Conservation (phyloP, 116 monocot species). For the Papilionanthe hybrid region DNA sequence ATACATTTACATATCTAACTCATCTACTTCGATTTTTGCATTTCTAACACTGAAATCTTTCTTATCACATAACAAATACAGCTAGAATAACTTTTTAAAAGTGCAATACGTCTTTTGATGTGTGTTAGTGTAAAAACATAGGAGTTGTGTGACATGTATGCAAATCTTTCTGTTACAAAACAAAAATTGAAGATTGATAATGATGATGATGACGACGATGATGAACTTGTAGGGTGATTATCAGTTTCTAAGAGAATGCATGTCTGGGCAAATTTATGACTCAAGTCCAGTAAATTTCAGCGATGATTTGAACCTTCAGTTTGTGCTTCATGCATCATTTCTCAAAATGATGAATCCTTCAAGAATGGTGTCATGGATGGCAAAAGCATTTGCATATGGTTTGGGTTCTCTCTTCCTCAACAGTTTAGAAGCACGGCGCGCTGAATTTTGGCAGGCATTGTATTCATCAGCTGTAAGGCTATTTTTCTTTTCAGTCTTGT, state of each 20-base stretch:
- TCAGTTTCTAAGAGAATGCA: slow-evolving; percentile 36
- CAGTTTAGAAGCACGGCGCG: slow-evolving; percentile 66
- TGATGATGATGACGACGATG: not conserved
- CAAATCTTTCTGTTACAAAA: not conserved
- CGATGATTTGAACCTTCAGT: slow-evolving; percentile 34
- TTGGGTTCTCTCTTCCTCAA: slow-evolving; percentile 44
- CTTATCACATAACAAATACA: no score
- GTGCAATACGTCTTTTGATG: no score
- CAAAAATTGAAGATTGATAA: not conserved
- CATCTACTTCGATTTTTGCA: no score
- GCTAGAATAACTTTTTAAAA: no score
- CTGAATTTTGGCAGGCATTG: slow-evolving; percentile 76
- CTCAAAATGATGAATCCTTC: slow-evolving; percentile 35
- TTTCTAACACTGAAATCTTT: no score
- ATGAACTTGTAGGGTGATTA: slow-evolving; percentile 30
- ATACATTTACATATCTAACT: no score
- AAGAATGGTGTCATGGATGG: slow-evolving; percentile 64
- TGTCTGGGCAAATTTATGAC: slow-evolving; percentile 47
- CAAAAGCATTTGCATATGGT: slow-evolving; percentile 64
- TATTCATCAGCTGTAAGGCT: slow-evolving; percentile 70
- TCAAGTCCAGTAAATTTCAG: slow-evolving; percentile 42
- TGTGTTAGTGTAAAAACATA: no score
- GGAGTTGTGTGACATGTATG: no score
- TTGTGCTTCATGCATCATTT: slow-evolving; percentile 32
- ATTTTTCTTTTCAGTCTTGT: not conserved